phyloP scores from a whole-genome alignment of 768 basidiomycete genomes.

The Mycena rebaudengoi region DNA sequence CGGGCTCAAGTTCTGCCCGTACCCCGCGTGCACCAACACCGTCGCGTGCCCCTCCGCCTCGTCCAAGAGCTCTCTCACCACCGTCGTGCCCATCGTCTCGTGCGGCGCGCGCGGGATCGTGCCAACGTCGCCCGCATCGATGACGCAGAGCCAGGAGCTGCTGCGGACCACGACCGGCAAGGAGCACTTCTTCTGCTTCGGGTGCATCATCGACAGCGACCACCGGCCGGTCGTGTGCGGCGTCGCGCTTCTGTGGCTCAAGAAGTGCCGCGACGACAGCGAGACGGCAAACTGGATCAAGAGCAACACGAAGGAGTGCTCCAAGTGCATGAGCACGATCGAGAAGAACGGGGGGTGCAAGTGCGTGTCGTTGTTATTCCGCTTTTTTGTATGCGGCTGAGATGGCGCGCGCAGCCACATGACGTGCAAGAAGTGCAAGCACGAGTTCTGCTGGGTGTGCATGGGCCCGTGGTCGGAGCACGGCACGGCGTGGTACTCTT shows the following conservation, averaged over 20 bases:
- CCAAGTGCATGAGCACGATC: conserved; percentile 95
- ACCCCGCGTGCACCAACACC: conserved; percentile 94
- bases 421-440: conserved; percentile 99
- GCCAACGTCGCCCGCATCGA: conserved; percentile 36
- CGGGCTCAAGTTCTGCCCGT: conserved; percentile 93
- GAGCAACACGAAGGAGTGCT: conserved; percentile 99
- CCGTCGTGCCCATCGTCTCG: conserved; percentile 87
- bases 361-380: conserved; percentile 58
- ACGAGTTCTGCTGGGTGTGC: conserved; percentile 99
- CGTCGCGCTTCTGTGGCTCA: conserved; percentile 92
- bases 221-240: conserved; percentile 92
- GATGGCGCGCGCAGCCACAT: conserved; percentile 76
- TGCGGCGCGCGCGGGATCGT: conserved; percentile 74
- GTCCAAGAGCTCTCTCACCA: conserved; percentile 74
- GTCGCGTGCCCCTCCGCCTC: conserved; percentile 89
- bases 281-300: conserved; percentile 99
- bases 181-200: conserved; percentile 92
- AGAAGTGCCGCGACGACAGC: conserved; percentile 96
- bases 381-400: conserved; percentile 10
- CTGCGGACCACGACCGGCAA: conserved; percentile 43
- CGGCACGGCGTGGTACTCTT: conserved; percentile 97
- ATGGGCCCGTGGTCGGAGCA: conserved; percentile 99
- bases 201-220: conserved; percentile 87
- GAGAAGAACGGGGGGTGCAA: conserved; percentile 99
- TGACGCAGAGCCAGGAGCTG: conserved; percentile 42